A percentile compares a stretch with the other conserved stretches of the same genome.
Evolutionary conservation across 2,329 filamentous ascomycete genomes (phyloP).

Genomic region (Cordyceps farinosa): DNA sequence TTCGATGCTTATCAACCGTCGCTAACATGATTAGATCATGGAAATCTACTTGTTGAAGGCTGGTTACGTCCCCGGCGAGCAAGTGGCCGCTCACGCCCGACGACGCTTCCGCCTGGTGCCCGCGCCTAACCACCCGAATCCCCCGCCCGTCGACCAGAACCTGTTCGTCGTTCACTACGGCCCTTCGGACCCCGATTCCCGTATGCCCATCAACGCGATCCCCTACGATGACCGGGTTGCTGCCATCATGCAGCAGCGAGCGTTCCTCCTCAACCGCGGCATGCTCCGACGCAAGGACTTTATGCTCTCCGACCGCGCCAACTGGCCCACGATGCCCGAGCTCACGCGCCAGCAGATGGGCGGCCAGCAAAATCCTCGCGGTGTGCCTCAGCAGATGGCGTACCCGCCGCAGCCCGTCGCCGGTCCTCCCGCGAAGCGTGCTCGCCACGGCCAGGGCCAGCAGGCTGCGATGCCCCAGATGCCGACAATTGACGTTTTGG

Average conservation of each 20-base stretch:
- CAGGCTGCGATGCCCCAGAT: constrained; percentile 38
- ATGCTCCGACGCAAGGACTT: constrained; percentile 89
- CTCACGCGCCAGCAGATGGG: constrained; percentile 49
- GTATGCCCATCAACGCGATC: constrained; percentile 66
- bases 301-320: constrained; percentile 83
- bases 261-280: constrained; percentile 68
- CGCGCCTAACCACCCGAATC: constrained; percentile 65
- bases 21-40: constrained; percentile 57
- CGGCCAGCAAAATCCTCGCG: constrained; percentile 42
- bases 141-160: constrained; percentile 70
- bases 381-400: constrained; percentile 58
- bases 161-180: constrained; percentile 93
- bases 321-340: constrained; percentile 79
- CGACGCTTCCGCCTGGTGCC: constrained; percentile 81
- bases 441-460: constrained; percentile 44
- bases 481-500: constrained; percentile 49
- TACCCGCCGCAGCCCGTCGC: constrained; percentile 53
- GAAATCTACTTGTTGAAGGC: constrained; percentile 82
- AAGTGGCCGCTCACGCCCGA: constrained; percentile 70
- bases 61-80: constrained; percentile 75
- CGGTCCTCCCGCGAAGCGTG: constrained; percentile 54
- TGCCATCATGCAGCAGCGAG: constrained; percentile 56
- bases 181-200: constrained; percentile 68
- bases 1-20: background rate
- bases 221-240: constrained; percentile 61